Evolutionary conservation across 2,329 filamentous ascomycete genomes (phyloP), one percentile per base, ranked within the genome.

Genomic region (Talaromyces amestolkiae): DNA sequence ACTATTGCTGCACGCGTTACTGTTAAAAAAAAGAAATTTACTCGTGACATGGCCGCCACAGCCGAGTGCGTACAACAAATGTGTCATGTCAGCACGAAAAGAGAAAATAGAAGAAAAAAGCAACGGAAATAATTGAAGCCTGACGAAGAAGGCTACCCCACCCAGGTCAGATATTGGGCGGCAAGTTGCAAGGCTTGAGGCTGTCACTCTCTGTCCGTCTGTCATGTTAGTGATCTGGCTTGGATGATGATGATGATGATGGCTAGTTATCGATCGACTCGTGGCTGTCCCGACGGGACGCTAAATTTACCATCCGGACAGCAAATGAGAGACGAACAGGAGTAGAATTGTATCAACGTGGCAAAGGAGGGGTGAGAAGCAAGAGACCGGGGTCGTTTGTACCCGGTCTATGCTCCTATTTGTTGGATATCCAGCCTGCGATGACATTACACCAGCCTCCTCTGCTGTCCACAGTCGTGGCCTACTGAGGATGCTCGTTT

Each of bases 131-230:
- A n/a, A 37, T 60, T 60, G 54, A 65, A 53, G 63, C 63, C 61
- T 63, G 61, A 63, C 41, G 39, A 63, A 58, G 61, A 33, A 63
- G 61, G 61, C 61, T 56, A 56, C 51, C 61, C 61, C 61, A 63
- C 61, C 61, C 39, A 43, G 15, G 22, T 41, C 47, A 15, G 37
- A 63, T 63, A 63, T 63, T 47, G 61, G 61, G 61, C 61, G 61
- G 15, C 61, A 63, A 63, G 49, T 37, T 62, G 35, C 58, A 61
- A 49, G 43, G 43, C 33, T 51, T 35, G 15, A 56, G 43, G 31
- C 51, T 47, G 47, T 62, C 47, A 53, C 17, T 37, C 2, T 39
- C 11, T 19, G 17, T 22, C 31, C 10, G 9, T 58, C 56, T 45
- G 56, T 39, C 56, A 58, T 39, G 22, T 41, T 35, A 39, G 22